phyloP scores from a whole-genome alignment of 2,329 filamentous ascomycete species.

The Fusarium poae region DNA sequence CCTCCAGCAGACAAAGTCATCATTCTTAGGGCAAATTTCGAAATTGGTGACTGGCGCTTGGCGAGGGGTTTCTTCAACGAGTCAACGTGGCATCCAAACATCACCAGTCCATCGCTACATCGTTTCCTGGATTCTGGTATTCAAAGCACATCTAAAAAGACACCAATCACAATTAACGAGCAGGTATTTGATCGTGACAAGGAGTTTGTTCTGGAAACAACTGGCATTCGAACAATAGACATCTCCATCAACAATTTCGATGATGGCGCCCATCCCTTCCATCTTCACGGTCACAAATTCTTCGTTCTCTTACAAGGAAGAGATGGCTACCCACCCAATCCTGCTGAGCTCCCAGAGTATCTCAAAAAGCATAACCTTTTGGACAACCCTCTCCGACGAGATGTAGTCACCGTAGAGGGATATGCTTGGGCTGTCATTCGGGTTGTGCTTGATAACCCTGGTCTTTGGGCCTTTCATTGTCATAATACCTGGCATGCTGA shows the following conservation, averaged over 20 bases:
- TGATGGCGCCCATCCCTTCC: constrained; percentile 60
- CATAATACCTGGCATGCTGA: constrained; percentile 71
- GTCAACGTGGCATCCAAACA: constrained; percentile 61
- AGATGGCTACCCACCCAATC: constrained; percentile 53
- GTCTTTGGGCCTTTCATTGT: constrained; percentile 70
- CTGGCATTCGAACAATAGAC: constrained; percentile 66
- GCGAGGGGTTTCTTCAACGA: constrained; percentile 68
- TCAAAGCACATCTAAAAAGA: constrained; percentile 18
- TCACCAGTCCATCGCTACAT: constrained; percentile 54
- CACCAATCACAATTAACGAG: constrained; percentile 49
- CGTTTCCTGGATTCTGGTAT: constrained; percentile 51
- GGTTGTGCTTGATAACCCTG: constrained; percentile 69
- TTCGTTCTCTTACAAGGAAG: constrained; percentile 57
- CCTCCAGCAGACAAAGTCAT: constrained; percentile 58
- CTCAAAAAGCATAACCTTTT: constrained; percentile 45
- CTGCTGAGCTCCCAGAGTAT: constrained; percentile 43
- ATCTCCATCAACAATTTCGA: constrained; percentile 72
- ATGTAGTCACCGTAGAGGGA: constrained; percentile 64
- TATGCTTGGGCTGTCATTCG: constrained; percentile 68
- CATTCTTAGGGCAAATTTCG: constrained; percentile 65
- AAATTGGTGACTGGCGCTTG: constrained; percentile 66
- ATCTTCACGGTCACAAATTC: constrained; percentile 72
- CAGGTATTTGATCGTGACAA: constrained; percentile 47
- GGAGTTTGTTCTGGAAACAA: constrained; percentile 63
- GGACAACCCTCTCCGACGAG: constrained; percentile 54